Base-by-base conservation (phyloP, 768 basidiomycete species). In the Sistotremastrum suecicum region DNA sequence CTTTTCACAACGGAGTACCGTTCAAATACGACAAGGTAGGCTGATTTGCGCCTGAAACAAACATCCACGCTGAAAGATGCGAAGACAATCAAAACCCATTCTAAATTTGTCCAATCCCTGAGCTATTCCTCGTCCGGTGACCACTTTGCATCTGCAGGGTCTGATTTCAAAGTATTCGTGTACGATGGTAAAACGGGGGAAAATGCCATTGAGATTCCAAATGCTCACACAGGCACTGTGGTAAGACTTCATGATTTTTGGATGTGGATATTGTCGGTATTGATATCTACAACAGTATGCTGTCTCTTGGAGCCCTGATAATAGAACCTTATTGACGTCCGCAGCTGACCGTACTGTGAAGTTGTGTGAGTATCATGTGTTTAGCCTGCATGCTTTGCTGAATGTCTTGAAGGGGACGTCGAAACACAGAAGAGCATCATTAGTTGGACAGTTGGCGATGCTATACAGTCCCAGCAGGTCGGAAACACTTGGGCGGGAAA, bases 131-230 rank as follows among this genome's bases (percentile, higher is more conserved):
- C 80, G 0, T 80, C 80, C 6, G 94, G 94, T 2, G 76, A 82
- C 37, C 66, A 78, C 38, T 92, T 97, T 56, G 83, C 77, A 9
- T 90, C 87, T 48, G 89, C 86, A 34, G 94, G 89, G 20, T 83
- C 86, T 4, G 94, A 98, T 59, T 73, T 70, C 32, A 94, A 83
- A 65, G 63, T 85, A 20, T 85, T 95, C 66, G 55, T 97, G 8
- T 94, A 92, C 58, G 87, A 92, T 47, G 94, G 94, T 30, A 83
- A 84, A 60, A 80, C 76, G 2, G 92, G 91, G 1, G 86, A 94
- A 30, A 78, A 77, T 3, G 51, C 82, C 20, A 71, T 67, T 11
- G 86, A 88, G 53, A 56, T 91, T 43, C 70, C 71, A 8, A 79
- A 82, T 50, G 72, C 75, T 3, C 86, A 90, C 59, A 78, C 74